Evolutionary conservation across 768 basidiomycete species (phyloP).

Genomic region (Phlebiopsis flavidoalba): DNA sequence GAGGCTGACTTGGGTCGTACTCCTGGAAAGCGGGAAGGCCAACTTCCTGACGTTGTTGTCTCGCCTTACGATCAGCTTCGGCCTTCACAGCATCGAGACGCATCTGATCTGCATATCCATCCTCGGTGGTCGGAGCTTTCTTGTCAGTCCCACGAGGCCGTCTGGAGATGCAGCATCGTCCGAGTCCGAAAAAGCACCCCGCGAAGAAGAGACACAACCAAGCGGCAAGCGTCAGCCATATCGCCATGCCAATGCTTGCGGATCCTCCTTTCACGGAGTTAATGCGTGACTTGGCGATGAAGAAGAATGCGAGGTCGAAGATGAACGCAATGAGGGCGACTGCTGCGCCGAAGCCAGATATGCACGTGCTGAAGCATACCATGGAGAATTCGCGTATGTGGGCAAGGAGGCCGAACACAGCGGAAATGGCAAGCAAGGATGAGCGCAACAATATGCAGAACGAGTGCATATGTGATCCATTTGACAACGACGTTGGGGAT

Average conservation of each 20-base stretch:
- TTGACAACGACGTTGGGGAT: constrained; percentile 84
- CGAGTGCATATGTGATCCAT: constrained; percentile 92
- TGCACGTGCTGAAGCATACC: constrained; percentile 74
- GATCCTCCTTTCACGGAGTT: constrained; percentile 65
- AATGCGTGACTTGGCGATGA: constrained; percentile 82
- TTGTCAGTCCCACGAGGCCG: constrained; percentile 33
- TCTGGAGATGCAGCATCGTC: constrained; percentile 76
- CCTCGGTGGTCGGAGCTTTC: constrained; percentile 16
- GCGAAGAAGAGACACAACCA: constrained; percentile 87
- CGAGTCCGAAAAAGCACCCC: constrained; percentile 81
- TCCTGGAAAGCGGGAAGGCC: constrained; percentile 78
- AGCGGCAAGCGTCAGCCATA: constrained; percentile 88
- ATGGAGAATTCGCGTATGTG: constrained; percentile 86
- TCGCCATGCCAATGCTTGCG: constrained; percentile 79
- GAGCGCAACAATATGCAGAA: constrained; percentile 89
- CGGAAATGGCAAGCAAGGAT: constrained; percentile 61
- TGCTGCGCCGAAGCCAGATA: constrained; percentile 77
- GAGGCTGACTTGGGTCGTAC: constrained; percentile 53
- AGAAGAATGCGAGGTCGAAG: constrained; percentile 90
- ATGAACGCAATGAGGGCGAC: constrained; percentile 84
- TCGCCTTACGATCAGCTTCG: constrained; percentile 77
- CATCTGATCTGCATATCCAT: constrained; percentile 56
- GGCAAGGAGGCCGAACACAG: constrained; percentile 81
- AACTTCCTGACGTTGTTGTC: constrained; percentile 50
- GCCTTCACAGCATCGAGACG: constrained; percentile 84